Evolutionary conservation across 2,329 filamentous ascomycete genomes (phyloP).

Genomic region (Aureobasidium sp.): DNA sequence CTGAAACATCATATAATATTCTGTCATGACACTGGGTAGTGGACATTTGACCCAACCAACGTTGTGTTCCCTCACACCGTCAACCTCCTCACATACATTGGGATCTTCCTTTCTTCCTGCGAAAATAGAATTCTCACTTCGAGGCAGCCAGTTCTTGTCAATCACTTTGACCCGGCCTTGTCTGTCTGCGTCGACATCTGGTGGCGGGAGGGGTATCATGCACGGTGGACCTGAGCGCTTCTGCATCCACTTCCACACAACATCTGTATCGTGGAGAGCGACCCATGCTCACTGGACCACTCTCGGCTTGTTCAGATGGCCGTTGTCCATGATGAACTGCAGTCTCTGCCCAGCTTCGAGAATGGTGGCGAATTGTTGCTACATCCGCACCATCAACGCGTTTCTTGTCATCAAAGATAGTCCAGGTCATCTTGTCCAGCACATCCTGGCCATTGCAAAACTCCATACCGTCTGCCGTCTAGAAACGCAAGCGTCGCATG

Average conservation of each 20-base stretch:
- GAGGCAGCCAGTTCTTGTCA: slow-evolving; percentile 13
- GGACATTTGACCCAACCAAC: slow-evolving; percentile 17
- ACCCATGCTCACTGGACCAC: neutral
- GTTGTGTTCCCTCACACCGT: slow-evolving; percentile 12
- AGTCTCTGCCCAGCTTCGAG: slow-evolving; percentile 13
- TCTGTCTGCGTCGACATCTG: neutral
- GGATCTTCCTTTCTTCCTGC: neutral
- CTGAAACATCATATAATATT: neutral
- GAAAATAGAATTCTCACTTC: neutral
- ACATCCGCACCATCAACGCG: slow-evolving; percentile 16
- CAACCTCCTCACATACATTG: neutral
- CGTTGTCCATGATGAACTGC: slow-evolving; percentile 15
- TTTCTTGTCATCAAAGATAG: slow-evolving; percentile 17
- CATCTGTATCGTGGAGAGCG: slow-evolving; percentile 18
- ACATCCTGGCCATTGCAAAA: slow-evolving; percentile 14
- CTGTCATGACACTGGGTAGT: slow-evolving; percentile 7
- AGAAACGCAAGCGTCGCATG: slow-evolving; percentile 12
- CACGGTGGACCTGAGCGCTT: slow-evolving; percentile 15
- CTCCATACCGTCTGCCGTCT: slow-evolving; percentile 8
- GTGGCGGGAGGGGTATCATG: slow-evolving; percentile 3
- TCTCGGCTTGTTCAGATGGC: neutral
- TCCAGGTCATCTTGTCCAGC: slow-evolving; percentile 15
- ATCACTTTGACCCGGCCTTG: slow-evolving; percentile 16
- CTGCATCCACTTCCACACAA: slow-evolving; percentile 16
- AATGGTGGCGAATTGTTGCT: slow-evolving; percentile 14